Evolutionary conservation across 805 yeast genomes (phyloP).

Genomic region (Candida tallmaniae): DNA sequence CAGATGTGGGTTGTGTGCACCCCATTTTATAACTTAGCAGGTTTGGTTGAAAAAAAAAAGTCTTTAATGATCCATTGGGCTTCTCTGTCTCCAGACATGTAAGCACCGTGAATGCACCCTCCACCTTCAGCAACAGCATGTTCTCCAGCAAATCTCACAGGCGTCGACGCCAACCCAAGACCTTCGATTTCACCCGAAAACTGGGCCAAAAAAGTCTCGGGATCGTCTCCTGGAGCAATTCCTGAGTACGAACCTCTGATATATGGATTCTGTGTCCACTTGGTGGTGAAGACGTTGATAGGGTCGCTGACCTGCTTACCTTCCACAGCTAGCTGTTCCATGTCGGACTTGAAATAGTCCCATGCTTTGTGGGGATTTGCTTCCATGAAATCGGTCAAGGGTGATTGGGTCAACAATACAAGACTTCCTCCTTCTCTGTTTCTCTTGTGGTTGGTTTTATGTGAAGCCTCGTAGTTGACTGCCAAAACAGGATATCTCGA

Average conservation of each 20-base stretch:
- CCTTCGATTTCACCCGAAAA: slow-evolving; percentile 41
- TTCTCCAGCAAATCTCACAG: slow-evolving; percentile 84
- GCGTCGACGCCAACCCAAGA: slow-evolving; percentile 33
- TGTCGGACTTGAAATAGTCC: slow-evolving; percentile 53
- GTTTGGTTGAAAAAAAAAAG: slow-evolving; percentile 1
- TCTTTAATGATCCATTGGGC: slow-evolving; percentile 33
- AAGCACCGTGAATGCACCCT: slow-evolving; percentile 92
- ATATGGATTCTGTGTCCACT: slow-evolving; percentile 80
- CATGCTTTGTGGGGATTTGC: slow-evolving; percentile 49
- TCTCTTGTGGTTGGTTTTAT: slow-evolving; percentile 9
- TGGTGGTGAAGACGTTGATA: slow-evolving; percentile 41
- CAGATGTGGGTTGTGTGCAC: background rate
- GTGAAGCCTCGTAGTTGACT: slow-evolving; percentile 53
- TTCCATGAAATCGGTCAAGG: slow-evolving; percentile 61
- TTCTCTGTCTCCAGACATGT: slow-evolving; percentile 65
- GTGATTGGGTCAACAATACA: slow-evolving; percentile 66
- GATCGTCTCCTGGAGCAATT: slow-evolving; percentile 63
- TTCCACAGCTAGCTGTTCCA: slow-evolving; percentile 23
- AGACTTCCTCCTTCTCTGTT: slow-evolving; percentile 44
- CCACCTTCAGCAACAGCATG: slow-evolving; percentile 83
- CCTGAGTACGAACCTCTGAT: slow-evolving; percentile 82
- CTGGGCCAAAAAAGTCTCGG: slow-evolving; percentile 57
- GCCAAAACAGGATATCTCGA: slow-evolving; percentile 60
- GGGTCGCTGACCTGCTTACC: slow-evolving; percentile 17
- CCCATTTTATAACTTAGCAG: slow-evolving; percentile 1